These are phyloP conservation scores for Flaveria brownii DNA, from an alignment of 129 eudicot species.

Conservation along the genomic window DNA sequence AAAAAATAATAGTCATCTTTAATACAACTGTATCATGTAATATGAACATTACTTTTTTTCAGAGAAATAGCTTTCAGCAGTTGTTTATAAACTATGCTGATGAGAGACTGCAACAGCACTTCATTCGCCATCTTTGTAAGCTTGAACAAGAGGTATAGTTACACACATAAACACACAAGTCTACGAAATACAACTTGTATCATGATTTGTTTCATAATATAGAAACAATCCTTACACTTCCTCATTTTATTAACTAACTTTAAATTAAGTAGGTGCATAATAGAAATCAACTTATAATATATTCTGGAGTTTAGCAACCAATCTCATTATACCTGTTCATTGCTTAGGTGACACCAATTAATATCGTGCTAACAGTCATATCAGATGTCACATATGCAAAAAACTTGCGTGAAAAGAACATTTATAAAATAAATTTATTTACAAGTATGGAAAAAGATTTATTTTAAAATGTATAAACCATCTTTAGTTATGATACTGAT, in stretches of 20 bases:
- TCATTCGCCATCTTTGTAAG: slow-evolving; percentile 17
- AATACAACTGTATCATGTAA: slow-evolving; percentile 3
- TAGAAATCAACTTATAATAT: not conserved
- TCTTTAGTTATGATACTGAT: not conserved
- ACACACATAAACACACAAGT: not conserved
- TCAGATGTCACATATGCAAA: not conserved
- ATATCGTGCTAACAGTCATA: not conserved
- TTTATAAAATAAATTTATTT: too few relatives aligned
- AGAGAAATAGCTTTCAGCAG: slow-evolving; percentile 94
- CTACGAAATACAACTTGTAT: not conserved
- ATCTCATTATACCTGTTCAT: not conserved
- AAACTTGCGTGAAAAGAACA: not conserved
- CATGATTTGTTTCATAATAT: not conserved
- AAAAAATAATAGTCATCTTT: not conserved
- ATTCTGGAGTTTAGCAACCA: not conserved
- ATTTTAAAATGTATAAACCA: not conserved
- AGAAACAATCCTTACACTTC: not conserved
- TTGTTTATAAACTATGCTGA: slow-evolving; percentile 39
- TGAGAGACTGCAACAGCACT: slow-evolving; percentile 19
- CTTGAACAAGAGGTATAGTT: slow-evolving; percentile 2
- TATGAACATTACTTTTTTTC: slow-evolving; percentile 32
- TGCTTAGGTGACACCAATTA: not conserved
- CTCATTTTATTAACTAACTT: not conserved
- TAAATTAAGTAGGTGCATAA: too few relatives aligned
- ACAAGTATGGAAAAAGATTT: not conserved